Conservation (phyloP, 139 green algal species). For the Tetradesmus lagerheimii region DNA sequence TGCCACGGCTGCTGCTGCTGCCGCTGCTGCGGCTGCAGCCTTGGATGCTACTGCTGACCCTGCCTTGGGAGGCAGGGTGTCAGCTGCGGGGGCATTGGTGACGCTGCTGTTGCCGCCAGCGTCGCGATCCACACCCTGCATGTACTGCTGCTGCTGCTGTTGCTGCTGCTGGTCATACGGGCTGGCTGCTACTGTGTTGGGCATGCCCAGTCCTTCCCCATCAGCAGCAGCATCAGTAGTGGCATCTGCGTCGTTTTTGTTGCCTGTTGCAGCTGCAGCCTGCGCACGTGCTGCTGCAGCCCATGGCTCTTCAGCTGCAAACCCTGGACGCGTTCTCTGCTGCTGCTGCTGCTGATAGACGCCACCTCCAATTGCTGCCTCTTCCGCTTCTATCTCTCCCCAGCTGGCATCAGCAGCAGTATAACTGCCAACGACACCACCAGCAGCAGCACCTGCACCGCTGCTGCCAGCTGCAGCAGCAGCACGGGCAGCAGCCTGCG, state of each 20-base stretch:
- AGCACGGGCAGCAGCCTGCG: neutral
- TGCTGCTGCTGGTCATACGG: neutral
- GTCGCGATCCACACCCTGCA: too few relatives aligned
- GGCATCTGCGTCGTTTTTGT: neutral
- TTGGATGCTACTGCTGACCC: neutral
- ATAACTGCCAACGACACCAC: neutral
- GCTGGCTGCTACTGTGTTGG: neutral
- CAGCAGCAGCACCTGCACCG: neutral
- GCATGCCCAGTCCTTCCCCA: neutral
- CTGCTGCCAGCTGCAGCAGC: neutral
- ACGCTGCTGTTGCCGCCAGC: too few relatives aligned
- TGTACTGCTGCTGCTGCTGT: neutral
- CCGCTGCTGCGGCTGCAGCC: neutral
- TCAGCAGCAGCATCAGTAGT: neutral
- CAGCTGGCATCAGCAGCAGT: neutral
- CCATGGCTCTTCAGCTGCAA: slow-evolving; percentile 2
- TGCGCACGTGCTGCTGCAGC: neutral
- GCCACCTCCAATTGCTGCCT: neutral
- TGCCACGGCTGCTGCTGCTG: neutral
- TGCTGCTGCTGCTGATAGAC: slow-evolving; percentile 1
- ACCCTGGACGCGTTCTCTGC: neutral
- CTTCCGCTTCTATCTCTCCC: neutral
- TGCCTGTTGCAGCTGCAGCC: neutral
- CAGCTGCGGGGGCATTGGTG: neutral
- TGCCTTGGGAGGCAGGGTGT: neutral